Base-by-base conservation (phyloP, 2,329 filamentous ascomycete species). In the Ceratocystis ficicola region DNA sequence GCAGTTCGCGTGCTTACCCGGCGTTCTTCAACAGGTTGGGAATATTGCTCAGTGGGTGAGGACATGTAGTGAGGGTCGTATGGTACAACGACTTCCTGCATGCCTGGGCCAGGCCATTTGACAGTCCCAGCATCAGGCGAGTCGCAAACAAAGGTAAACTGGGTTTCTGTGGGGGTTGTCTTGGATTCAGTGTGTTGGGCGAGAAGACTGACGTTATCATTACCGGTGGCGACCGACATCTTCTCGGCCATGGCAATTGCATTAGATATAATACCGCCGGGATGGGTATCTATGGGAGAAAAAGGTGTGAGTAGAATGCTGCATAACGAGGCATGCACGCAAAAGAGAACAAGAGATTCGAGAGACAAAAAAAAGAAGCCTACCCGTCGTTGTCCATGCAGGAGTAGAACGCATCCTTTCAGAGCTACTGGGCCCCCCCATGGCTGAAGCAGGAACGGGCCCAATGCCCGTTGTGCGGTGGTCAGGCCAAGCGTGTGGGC, bases 91-190 rank as follows among this genome's bases (percentile, higher is more conserved):
- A 70, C 59, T 7, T 74, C 73, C 61, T 77, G 55, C 28, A 59
- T 59, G 5, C 28, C 76, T 68, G 76, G 75, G 72, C 86, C 84
- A 55, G 89, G 88, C 86, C 88, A 90, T 63, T 86, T 85, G 73
- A 90, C 83, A 66, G 87, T 85, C 67, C 87, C 90, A 0, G 89
- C 86, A 46, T 91, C 90, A 73, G 94, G 90, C 1, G 92, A 93
- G 72, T 95, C 89, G 75, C 91, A 96, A 12, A 90, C 95, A 73
- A 99, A 99, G 8, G 94, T 99, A 74, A 99, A 99, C 71, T 96
- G 90, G 0, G 89, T 88, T 66, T 91, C 90, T 5, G 87, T 83
- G 3, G 89, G 85, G 44, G 82, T 85, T 3, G 82, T 73, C 71
- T 83, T 86, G 67, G 79, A 79, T 5, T 79, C 75, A 20, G 82